phyloP scores from a whole-genome alignment of 148 eudicot species.

The Beta vulgaris region DNA sequence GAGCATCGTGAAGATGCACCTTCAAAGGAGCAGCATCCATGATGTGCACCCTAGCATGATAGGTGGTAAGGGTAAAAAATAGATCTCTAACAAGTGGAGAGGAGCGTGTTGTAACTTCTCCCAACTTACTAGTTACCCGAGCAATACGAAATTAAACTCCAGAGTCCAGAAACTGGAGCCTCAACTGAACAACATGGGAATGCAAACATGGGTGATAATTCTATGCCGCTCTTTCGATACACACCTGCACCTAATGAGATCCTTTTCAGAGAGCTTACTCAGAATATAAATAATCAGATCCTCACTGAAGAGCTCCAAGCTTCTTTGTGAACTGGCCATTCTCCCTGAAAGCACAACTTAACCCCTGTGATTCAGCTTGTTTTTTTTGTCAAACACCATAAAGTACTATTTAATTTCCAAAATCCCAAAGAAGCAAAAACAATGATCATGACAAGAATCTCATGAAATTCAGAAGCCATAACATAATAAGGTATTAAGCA shows the following conservation, averaged over 20 bases:
- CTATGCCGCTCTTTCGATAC: constrained; percentile 18
- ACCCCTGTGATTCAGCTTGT: too few species aligned
- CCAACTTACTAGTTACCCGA: background rate
- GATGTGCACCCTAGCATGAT: background rate
- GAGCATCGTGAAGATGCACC: background rate
- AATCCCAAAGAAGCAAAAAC: too few species aligned
- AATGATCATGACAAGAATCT: too few species aligned
- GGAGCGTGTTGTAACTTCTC: background rate
- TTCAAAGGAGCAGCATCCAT: background rate
- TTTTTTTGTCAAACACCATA: too few species aligned
- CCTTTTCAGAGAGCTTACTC: background rate
- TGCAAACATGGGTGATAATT: constrained; percentile 13
- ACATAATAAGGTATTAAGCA: too few species aligned
- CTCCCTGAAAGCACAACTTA: too few species aligned
- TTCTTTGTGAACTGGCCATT: too few species aligned
- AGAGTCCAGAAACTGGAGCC: constrained; percentile 6
- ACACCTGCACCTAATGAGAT: constrained; percentile 9
- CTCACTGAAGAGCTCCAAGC: background rate
- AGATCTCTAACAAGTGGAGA: background rate
- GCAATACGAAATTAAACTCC: constrained; percentile 16
- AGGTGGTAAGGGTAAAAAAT: background rate
- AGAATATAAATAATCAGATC: background rate
- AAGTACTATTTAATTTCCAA: too few species aligned
- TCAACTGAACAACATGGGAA: background rate
- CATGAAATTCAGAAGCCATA: too few species aligned